Evolutionary conservation across 2,329 filamentous ascomycete genomes (phyloP), one percentile per base, ranked within the genome.

Genomic region (Diaporthe australafricana): DNA sequence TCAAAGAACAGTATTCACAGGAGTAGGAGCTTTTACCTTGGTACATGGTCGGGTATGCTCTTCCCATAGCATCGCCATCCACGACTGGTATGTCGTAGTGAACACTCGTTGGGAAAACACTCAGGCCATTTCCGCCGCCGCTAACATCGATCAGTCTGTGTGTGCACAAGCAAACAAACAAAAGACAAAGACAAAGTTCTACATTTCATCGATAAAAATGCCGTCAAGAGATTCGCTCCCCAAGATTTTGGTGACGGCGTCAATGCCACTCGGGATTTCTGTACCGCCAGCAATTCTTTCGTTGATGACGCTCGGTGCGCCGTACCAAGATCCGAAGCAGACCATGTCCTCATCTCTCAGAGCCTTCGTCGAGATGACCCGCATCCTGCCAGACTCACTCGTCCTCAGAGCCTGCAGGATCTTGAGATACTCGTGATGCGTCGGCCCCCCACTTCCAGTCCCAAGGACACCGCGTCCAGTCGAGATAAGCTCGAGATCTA

Each of bases 271-370:
- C 25, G 79, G 75, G 27, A 83, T 83, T 73, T 83, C 83, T 20
- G 75, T 80, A 5, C 83, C 83, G 1, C 77, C 77, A 0, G 78
- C 77, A 1, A 84, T 77, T 0, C 80, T 78, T 75, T 84, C 82
- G 42, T 81, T 82, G 50, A 81, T 81, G 12, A 84, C 82, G 25
- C 80, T 83, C 0, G 83, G 83, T 42, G 82, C 83, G 3, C 84
- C 84, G 53, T 85, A 86, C 79, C 84, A 85, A 0, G 83, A 83
- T 0, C 84, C 84, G 48, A 84, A 83, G 52, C 83, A 83, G 5
- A 84, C 79, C 1, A 79, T 75, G 11, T 82, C 83, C 14, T 80
- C 76, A 38, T 86, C 84, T 5, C 78, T 76, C 0, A 86, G 74
- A 0, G 77, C 75, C 6, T 78, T 78, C 0, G 83, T 80, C 0